These are phyloP conservation scores for Annulohypoxylon stygium DNA, from an alignment of 495 filamentous ascomycete genomes.

Conservation along the genomic window DNA sequence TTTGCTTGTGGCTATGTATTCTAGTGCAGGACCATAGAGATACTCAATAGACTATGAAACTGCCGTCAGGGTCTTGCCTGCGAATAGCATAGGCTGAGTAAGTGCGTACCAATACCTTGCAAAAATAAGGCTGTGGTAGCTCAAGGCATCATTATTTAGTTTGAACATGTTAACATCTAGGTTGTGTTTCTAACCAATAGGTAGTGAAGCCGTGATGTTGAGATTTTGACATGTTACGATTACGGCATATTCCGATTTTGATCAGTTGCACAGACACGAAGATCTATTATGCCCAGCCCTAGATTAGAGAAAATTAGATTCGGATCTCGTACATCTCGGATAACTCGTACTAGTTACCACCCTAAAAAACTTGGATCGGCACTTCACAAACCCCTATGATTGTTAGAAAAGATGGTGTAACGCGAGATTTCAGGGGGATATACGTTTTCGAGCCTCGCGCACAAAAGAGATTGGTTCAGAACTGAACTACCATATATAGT, in stretches of 20 bases:
- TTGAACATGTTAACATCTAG: neutral
- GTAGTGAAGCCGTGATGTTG: neutral
- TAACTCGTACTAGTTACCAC: slow-evolving; percentile 2
- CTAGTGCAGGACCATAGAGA: neutral
- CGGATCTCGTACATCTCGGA: slow-evolving; percentile 34
- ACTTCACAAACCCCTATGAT: neutral
- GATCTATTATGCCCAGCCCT: neutral
- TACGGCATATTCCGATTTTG: neutral
- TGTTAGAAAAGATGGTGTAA: neutral
- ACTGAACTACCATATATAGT: neutral
- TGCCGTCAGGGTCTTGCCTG: neutral
- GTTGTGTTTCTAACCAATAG: neutral
- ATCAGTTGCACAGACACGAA: neutral
- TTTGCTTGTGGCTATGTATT: slow-evolving; percentile 8
- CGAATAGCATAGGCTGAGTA: slow-evolving; percentile 1
- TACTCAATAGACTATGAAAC: neutral
- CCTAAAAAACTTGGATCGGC: slow-evolving; percentile 8
- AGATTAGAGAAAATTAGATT: slow-evolving; percentile 7
- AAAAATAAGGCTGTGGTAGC: neutral
- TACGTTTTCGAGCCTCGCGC: neutral
- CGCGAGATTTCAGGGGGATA: neutral
- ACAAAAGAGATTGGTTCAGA: neutral
- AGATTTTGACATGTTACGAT: neutral
- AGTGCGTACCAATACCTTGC: neutral
- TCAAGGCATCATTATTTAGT: neutral